Base-by-base conservation (phyloP, 2,329 filamentous ascomycete species). In the Amauroascus verrucosus region DNA sequence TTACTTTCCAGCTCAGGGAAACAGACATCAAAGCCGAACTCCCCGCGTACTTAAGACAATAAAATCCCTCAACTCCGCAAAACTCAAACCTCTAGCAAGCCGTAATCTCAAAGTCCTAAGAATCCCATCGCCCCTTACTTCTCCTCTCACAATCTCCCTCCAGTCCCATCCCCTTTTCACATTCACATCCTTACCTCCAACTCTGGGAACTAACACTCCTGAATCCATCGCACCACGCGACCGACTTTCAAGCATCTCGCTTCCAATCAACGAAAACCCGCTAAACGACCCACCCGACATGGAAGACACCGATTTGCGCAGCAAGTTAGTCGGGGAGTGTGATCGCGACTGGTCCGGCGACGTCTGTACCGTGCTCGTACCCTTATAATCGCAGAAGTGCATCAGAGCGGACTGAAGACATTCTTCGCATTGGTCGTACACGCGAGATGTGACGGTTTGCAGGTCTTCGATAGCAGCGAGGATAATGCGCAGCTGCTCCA, bases 381-480 rank as follows among this genome's bases (percentile, higher is more conserved):
- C 52, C 8, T 56, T 51, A 3, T 58, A 55, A 26, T 22, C 44
- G 38, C 38, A 38, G 14, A 58, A 51, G 8, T 86, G 84, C n/a
- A 81, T 75, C 20, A 95, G 72, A 5, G 89, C 85, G 0, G 88
- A 80, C 57, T 80, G 74, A 64, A 95, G 82, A 64, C 89, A 91
- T 62, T 88, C 85, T 59, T 88, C 84, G 64, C 85, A 88, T 22
- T 85, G 82, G 0, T 76, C 72, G 63, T 84, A 88, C 6, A 95
- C 83, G 48, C 84, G 79, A 16, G 80, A 77, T 5, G 83, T 78
- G 14, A 93, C 84, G 0, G 86, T 86, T 66, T 91, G 77, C 14
- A 91, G 72, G 65, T 93, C 87, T 67, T 93, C 87, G 49, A 89
- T 78, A 0, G 86, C 85, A 59, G 86, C 85, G 56, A 93, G 80